Percentiles rank a stretch among this genome's conserved stretches.
Evolutionary conservation across 495 filamentous ascomycete genomes (phyloP).

Genomic region (Tuber brumale): DNA sequence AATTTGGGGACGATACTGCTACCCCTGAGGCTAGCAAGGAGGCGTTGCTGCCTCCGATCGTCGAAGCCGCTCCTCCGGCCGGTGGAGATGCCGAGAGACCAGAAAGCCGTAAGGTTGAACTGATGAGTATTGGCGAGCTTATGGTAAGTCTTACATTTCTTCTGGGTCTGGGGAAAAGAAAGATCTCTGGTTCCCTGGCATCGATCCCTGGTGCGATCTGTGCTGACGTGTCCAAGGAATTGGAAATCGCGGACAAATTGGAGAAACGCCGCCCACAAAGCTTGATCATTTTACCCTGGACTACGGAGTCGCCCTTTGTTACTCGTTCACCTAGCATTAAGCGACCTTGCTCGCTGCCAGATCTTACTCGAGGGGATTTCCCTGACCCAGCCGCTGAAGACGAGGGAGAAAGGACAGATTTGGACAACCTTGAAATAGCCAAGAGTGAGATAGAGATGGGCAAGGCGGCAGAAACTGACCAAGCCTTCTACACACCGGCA

Average conservation of each 20-base stretch:
- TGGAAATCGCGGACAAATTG: constrained; percentile 30
- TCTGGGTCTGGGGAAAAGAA: neutral
- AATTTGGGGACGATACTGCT: neutral
- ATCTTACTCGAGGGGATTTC: constrained; percentile 37
- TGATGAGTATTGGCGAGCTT: neutral
- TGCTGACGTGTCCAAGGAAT: constrained; percentile 22
- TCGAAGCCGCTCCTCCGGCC: neutral
- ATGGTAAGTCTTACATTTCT: neutral
- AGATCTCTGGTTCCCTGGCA: neutral
- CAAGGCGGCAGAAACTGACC: constrained; percentile 9
- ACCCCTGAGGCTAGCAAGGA: neutral
- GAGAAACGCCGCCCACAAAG: constrained; percentile 59
- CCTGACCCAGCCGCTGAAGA: constrained; percentile 29
- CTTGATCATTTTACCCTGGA: constrained; percentile 50
- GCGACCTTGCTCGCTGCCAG: constrained; percentile 32
- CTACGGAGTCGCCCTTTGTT: constrained; percentile 35
- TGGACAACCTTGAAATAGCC: neutral
- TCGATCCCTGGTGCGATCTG: neutral
- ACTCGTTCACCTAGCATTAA: constrained; percentile 13
- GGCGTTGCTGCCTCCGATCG: neutral
- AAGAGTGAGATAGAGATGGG: neutral
- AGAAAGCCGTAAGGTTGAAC: neutral
- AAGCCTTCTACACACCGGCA: constrained; percentile 17
- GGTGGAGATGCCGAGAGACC: neutral
- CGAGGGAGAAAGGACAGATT: constrained; percentile 5